Evolutionary conservation across 805 yeast genomes (phyloP).

Genomic region (Cyberlindnera mycetangii): DNA sequence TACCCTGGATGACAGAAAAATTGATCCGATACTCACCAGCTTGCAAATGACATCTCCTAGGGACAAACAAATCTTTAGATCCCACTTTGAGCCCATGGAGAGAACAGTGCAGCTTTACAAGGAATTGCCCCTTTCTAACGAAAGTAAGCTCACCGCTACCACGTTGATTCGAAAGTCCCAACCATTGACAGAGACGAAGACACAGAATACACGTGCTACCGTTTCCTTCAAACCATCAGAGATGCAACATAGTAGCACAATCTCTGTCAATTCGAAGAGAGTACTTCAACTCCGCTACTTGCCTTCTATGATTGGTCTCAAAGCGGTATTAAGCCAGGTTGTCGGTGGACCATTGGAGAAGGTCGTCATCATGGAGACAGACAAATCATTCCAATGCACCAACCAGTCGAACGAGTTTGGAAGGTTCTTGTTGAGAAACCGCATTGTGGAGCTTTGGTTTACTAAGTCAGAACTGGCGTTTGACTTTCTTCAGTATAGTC

Average conservation of each 20-base stretch:
- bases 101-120: not conserved
- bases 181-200: not conserved
- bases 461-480: slow-evolving; percentile 50
- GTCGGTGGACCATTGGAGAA: slow-evolving; percentile 71
- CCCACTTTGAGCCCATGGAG: not conserved
- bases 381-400: slow-evolving; percentile 1
- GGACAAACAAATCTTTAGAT: not conserved
- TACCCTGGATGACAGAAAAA: slow-evolving; percentile 1
- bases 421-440: slow-evolving; percentile 23
- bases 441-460: slow-evolving; percentile 47
- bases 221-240: not conserved
- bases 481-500: slow-evolving; percentile 48
- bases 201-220: not conserved
- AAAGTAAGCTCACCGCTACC: too few species aligned
- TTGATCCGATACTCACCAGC: not conserved
- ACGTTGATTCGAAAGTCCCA: not conserved
- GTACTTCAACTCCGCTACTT: slow-evolving; percentile 38
- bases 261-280: slow-evolving; percentile 27
- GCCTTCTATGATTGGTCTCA: slow-evolving; percentile 43
- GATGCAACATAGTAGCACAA: too few species aligned
- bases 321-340: slow-evolving; percentile 50
- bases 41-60: not conserved
- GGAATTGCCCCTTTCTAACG: not conserved
- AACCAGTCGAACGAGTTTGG: not conserved
- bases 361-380: slow-evolving; percentile 31